Evolutionary conservation across 2,329 filamentous ascomycete genomes (phyloP).

Genomic region (Didymella keratinophila): DNA sequence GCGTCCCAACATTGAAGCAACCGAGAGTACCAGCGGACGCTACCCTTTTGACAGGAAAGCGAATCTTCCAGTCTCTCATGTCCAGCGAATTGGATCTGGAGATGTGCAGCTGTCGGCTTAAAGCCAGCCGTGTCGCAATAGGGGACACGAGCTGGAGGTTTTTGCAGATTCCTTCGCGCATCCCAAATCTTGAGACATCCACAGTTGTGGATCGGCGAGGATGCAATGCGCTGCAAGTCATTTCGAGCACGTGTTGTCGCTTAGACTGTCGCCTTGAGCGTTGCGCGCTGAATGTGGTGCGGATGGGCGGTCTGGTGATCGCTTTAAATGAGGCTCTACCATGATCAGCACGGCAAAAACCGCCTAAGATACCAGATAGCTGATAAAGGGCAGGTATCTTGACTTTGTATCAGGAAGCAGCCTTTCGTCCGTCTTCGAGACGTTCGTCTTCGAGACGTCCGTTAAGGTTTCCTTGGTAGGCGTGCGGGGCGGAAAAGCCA

Average conservation of each 20-base stretch:
- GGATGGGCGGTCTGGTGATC: slow-evolving; percentile 8
- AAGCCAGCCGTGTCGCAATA: slow-evolving; percentile 6
- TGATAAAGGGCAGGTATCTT: background rate
- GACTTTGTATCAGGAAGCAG: background rate
- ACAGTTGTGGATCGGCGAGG: background rate
- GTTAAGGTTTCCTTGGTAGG: background rate
- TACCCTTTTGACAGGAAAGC: slow-evolving; percentile 14
- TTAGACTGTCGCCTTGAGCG: background rate
- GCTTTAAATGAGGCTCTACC: background rate
- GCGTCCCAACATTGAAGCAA: slow-evolving; percentile 4
- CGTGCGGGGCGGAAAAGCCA: slow-evolving; percentile 8
- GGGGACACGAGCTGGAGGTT: slow-evolving; percentile 1
- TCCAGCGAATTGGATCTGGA: slow-evolving; percentile 2
- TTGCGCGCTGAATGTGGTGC: slow-evolving; percentile 8
- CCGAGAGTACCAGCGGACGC: slow-evolving; percentile 4
- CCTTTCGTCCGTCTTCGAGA: background rate
- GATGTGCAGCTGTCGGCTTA: background rate
- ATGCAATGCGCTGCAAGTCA: slow-evolving; percentile 1
- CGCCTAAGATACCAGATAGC: background rate
- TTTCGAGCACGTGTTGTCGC: background rate
- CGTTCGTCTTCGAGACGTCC: background rate
- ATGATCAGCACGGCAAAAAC: slow-evolving; percentile 12
- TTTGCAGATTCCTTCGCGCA: slow-evolving; percentile 12
- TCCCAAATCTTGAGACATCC: slow-evolving; percentile 5
- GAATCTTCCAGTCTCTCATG: background rate